Evolutionary conservation across 768 basidiomycete species (phyloP), one percentile per base, ranked within the genome.

Genomic region (Ramaria sp.): DNA sequence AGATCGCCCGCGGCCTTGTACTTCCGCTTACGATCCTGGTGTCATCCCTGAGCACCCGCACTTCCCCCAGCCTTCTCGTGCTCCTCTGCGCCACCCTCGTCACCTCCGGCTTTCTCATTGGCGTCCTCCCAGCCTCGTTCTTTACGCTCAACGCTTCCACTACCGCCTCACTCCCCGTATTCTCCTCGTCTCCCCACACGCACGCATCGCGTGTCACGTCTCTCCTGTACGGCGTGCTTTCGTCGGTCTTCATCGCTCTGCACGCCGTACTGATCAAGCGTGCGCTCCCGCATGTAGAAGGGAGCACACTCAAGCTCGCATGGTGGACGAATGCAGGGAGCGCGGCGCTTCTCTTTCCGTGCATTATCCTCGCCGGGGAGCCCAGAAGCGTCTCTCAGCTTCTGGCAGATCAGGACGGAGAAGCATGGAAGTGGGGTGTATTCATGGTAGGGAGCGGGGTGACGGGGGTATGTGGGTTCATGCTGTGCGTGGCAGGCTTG

Each of bases 1-100:
- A 91, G 83, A 88, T 94, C 61, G 90, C 89, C 0, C 72, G 89
- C 60, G 89, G 90, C 0, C 75, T 94, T 36, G 83, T 88, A 3
- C 73, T 94, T 4, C 90, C 90, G 0, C 73, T 88, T 47, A 94
- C 90, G 1, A 88, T 92, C 53, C 57, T 78, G 24, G 79, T 90
- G 41, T 85, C 86, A 1, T 82, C 81, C 37, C 42, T 79, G 18
- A 68, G 80, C 57, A 80, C 81, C 1, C 73, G 71, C 20, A 70
- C 78, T 5, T 63, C 68, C 0, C 85, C 88, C 0, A 72, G 82
- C 5, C 18, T 57, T 7, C 70, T 74, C 24, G 79, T 87, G 12
- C 64, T 89, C 16, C 39, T 68, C 3, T 82, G 85, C 10, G 83
- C 85, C 9, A 68, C 62, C 5, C 61, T 79, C 22, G 90, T 92